Percentiles rank a stretch among this genome's conserved stretches.
These are phyloP conservation scores for Leucocoprinus sp. DNA, from an alignment of 768 basidiomycete species.

Conservation along the genomic window DNA sequence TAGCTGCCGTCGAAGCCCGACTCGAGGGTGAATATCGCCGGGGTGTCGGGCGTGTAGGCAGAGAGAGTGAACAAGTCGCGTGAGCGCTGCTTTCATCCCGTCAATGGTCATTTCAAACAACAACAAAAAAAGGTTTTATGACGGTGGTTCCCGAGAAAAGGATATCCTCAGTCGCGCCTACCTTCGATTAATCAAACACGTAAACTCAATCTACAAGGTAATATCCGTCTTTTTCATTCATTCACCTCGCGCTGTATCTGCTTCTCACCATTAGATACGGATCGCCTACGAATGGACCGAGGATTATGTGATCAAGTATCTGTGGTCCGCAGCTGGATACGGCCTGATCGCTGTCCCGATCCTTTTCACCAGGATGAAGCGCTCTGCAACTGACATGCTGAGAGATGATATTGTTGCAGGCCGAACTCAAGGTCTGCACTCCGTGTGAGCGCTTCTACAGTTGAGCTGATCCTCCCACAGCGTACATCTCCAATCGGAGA, in stretches of 20 bases:
- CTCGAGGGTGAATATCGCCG: constrained; percentile 88
- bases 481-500: constrained; percentile 90
- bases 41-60: constrained; percentile 76
- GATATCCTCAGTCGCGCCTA: constrained; percentile 78
- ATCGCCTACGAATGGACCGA: constrained; percentile 95
- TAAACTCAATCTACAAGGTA: constrained; percentile 89
- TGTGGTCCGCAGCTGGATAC: constrained; percentile 93
- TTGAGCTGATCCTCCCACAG: constrained; percentile 16
- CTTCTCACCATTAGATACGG: constrained; percentile 72
- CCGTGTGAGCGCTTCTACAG: neutral
- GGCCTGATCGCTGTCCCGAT: constrained; percentile 86
- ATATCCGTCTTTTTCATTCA: constrained; percentile 5
- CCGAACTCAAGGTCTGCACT: constrained; percentile 39
- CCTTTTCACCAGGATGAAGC: constrained; percentile 54
- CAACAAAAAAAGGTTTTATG: constrained; percentile 65
- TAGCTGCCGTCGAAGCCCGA: constrained; percentile 82
- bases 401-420: constrained; percentile 35
- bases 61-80: constrained; percentile 93
- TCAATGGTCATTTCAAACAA: neutral
- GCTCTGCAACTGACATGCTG: constrained; percentile 17
- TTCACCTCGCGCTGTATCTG: neutral
- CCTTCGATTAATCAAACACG: constrained; percentile 71
- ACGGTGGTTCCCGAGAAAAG: constrained; percentile 77
- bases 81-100: constrained; percentile 28
- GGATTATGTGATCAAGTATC: constrained; percentile 93